Evolutionary conservation across 257 asterid genomes (phyloP), one percentile per base, ranked within the genome.

Genomic region (Solanum dulcamara): DNA sequence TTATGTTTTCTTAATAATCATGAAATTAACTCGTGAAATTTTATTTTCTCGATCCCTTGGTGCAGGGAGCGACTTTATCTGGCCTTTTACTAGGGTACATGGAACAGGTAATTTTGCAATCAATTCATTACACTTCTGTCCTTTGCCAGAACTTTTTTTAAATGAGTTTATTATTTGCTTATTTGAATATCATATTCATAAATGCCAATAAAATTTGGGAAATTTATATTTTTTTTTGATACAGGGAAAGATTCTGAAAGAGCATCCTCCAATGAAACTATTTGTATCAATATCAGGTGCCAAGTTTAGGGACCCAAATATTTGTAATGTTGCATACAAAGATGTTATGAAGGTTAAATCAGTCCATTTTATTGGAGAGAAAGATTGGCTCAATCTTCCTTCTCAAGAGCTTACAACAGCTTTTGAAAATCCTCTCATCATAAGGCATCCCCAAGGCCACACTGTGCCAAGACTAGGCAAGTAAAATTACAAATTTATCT

Each of bases 361-460:
- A 6, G 88, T 93, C 33, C 96, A 93, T 83, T 89, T 93, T 84
- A 89, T 93, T 46, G 96, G 96, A 74, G 95, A 92, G 2, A 93
- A 88, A 40, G 95, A 93, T 67, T 93, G 96, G 96, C 85, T 92
- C 11, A 93, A 90, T 81, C 80, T 89, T 85, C 94, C 94, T 28
- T 91, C 93, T 6, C 93, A 93, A 89, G 96, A 92, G 80, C 87
- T 93, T 38, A 91, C 95, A 72, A 32, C 88, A 1, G 90, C 91
- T 14, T 93, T 93, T 81, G 88, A 86, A 22, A 60, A 84, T 50
- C 92, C 96, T 87, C 90, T 93, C 55, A 88, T 93, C 82, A 87
- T 92, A 40, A 86, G 82, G 44, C 96, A 93, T 81, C 94, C 96
- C 37, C 95, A 91, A 48, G 95, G 96, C 84, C 96, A 93, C 90